Evolutionary conservation across 2,329 filamentous ascomycete genomes (phyloP), one percentile per base, ranked within the genome.

Genomic region (Berkeleyomyces basicola): DNA sequence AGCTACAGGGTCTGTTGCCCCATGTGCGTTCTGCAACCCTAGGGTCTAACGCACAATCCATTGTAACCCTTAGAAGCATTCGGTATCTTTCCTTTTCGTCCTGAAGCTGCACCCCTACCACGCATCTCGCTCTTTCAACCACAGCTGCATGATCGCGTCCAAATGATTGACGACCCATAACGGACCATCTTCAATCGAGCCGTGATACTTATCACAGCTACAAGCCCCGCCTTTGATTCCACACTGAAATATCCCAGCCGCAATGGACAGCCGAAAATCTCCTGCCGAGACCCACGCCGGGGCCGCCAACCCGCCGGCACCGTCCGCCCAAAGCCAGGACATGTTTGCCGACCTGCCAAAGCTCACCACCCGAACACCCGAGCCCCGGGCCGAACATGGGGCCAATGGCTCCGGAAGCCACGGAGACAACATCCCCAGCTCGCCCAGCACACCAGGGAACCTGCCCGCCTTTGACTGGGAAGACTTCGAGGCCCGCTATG

Each of bases 401-500:
- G n/a, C 44, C 31, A 33, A 39, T 3, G 37, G 46, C 16, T 23
- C 42, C 44, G 16, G 40, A 5, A 44, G 58, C 23, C 33, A 53
- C 59, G 36, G 36, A 7, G 36, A n/a, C 59, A 44, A 62, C 58
- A 6, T 49, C 37, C 55, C 65, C 33, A 55, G 58, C 42, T 57
- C 77, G 9, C 77, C 78, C n/a, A 75, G 74, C 68, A 79, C 80
- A 1, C 78, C 79, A 0, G 63, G 62, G 9, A 36, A 61, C 6
- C 61, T 67, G n/a, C 49, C 65, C 61, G 74, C 69, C 0, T 90
- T 88, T 69, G 82, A 91, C 72, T 96, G 90, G 90, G 77, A 84
- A 2, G 80, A 85, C n/a, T 84, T 96, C 40, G 79, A 90, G 71
- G 70, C 75, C 1, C 81, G 82, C 49, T 95, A 90, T 68, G 78